These are phyloP conservation scores for Colletotrichum abscissum DNA, from an alignment of 2,329 filamentous ascomycete genomes.

Conservation along the genomic window DNA sequence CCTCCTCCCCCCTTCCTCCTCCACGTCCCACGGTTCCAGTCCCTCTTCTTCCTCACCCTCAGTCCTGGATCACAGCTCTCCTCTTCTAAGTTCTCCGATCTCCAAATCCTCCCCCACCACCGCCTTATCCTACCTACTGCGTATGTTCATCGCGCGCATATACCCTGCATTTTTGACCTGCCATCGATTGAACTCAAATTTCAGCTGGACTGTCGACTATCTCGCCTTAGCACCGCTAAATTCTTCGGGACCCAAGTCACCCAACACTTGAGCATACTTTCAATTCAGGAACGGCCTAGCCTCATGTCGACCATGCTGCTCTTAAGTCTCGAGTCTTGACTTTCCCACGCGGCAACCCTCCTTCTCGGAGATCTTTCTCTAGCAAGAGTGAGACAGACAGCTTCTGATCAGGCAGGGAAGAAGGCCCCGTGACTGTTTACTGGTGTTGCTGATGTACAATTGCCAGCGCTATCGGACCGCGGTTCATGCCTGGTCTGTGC, in stretches of 20 bases:
- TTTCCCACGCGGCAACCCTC: not conserved
- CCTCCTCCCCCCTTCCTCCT: not conserved
- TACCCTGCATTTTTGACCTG: slow-evolving; percentile 1
- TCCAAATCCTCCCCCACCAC: slow-evolving; percentile 3
- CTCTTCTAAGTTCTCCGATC: slow-evolving; percentile 8
- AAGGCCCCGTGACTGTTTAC: not conserved
- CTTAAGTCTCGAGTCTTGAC: not conserved
- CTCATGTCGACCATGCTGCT: not conserved
- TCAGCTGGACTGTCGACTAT: not conserved
- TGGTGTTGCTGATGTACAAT: not conserved
- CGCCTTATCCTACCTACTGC: slow-evolving; percentile 1
- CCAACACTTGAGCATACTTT: not conserved
- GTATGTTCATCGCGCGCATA: not conserved
- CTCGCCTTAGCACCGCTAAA: not conserved
- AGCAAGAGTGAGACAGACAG: not conserved
- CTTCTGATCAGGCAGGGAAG: not conserved
- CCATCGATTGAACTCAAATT: slow-evolving; percentile 7
- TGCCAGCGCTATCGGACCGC: not conserved
- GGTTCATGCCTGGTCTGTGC: not conserved
- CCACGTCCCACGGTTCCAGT: not conserved
- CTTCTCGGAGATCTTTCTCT: not conserved
- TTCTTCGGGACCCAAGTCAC: not conserved
- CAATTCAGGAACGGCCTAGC: not conserved
- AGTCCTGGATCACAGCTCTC: not conserved
- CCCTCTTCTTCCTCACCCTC: not conserved